phyloP scores from a whole-genome alignment of 176 grass and related monocot genomes.

The Avena insularis region DNA sequence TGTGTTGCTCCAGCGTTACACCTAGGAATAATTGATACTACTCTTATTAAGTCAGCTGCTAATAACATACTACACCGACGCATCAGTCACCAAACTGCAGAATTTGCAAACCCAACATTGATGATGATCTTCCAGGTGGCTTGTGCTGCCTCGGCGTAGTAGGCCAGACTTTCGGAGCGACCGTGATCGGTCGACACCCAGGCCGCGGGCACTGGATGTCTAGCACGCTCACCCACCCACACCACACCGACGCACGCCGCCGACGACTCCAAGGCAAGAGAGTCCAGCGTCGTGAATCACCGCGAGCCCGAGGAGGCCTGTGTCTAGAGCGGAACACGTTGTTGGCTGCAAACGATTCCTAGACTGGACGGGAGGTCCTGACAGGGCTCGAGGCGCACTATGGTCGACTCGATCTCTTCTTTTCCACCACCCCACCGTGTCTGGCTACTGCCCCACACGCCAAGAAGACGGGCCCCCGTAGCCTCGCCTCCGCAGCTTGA shows the following conservation, averaged over 20 bases:
- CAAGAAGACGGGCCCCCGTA: neutral
- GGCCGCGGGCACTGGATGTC: no score
- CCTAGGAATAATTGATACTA: no score
- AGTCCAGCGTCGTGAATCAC: neutral
- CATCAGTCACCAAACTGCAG: neutral
- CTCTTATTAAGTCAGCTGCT: no score
- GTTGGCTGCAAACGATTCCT: neutral
- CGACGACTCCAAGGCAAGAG: neutral
- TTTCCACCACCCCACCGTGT: neutral
- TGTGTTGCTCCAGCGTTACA: no score
- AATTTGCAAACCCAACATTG: neutral
- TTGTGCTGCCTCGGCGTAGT: neutral
- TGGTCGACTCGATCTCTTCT: neutral
- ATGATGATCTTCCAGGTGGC: neutral
- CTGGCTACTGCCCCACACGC: neutral
- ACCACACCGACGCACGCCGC: no score
- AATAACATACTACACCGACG: neutral
- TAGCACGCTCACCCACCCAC: neutral
- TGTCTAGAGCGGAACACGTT: slow-evolving; percentile 29
- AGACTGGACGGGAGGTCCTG: neutral
- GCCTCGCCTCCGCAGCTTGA: neutral
- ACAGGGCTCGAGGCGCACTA: neutral
- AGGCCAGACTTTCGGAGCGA: neutral
- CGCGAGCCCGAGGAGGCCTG: neutral
- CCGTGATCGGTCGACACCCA: slow-evolving; percentile 1